phyloP scores from a whole-genome alignment of 495 filamentous ascomycete species.

The Clohesyomyces aquaticus region DNA sequence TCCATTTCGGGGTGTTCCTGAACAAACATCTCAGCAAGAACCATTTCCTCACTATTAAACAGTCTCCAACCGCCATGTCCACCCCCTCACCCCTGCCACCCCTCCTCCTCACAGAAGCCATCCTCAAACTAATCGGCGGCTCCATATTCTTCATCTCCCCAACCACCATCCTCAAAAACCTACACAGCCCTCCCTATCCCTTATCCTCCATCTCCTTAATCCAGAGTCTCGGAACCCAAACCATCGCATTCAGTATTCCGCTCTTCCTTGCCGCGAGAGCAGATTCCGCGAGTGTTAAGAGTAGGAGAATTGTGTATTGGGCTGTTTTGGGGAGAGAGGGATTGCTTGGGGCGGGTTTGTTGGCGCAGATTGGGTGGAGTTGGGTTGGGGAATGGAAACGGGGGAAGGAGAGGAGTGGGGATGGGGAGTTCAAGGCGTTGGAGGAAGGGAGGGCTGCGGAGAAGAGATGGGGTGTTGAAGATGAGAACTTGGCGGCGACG shows the following conservation, averaged over 20 bases:
- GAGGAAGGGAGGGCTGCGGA: background rate
- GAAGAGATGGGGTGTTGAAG: background rate
- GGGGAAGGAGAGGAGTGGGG: background rate
- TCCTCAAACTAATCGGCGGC: constrained; percentile 30
- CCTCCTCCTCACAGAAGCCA: constrained; percentile 25
- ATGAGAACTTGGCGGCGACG: background rate
- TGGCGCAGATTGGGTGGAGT: constrained; percentile 13
- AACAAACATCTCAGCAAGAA: no score
- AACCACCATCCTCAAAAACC: constrained; percentile 8
- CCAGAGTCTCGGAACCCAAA: constrained; percentile 23
- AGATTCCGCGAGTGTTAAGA: background rate
- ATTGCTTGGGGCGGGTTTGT: constrained; percentile 3
- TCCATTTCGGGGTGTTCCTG: no score
- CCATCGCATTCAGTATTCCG: constrained; percentile 23
- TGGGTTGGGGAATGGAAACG: constrained; percentile 1
- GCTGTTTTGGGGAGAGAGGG: constrained; percentile 19
- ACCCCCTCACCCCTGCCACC: constrained; percentile 23
- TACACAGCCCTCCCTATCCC: constrained; percentile 12
- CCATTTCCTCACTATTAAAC: no score
- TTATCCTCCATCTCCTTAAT: constrained; percentile 9
- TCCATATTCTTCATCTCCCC: constrained; percentile 27
- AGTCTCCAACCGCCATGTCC: no score
- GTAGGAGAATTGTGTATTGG: constrained; percentile 24
- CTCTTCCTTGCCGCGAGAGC: constrained; percentile 21
- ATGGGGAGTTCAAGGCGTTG: background rate